Conservation (phyloP, 495 filamentous ascomycete species). For the Neurospora hispaniola region DNA sequence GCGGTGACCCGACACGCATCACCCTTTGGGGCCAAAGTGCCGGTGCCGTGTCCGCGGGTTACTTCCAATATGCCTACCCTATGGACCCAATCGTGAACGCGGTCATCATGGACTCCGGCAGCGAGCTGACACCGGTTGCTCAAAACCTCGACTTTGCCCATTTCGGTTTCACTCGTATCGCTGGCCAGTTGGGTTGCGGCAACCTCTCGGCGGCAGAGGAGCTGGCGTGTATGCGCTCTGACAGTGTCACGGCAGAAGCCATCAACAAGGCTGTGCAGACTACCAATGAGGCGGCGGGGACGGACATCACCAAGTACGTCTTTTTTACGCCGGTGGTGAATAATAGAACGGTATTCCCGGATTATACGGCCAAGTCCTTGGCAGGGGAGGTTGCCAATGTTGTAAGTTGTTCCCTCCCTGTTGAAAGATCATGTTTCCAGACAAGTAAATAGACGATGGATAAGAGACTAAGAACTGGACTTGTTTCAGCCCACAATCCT, state of each 20-base stretch:
- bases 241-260: constrained; percentile 13
- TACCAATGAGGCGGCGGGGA: constrained; percentile 24
- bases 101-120: constrained; percentile 46
- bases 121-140: constrained; percentile 31
- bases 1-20: constrained; percentile 45
- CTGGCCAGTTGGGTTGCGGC: constrained; percentile 23
- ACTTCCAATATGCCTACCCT: constrained; percentile 40
- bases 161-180: constrained; percentile 28
- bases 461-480: not conserved
- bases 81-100: constrained; percentile 35
- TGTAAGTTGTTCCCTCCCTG: constrained; percentile 6
- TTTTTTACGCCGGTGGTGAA: constrained; percentile 18
- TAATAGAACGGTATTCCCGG: constrained; percentile 28
- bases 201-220: constrained; percentile 26
- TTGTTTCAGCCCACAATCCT: constrained; percentile 10
- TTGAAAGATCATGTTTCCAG: not conserved
- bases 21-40: constrained; percentile 46
- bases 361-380: constrained; percentile 22
- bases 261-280: constrained; percentile 24
- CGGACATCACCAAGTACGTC: constrained; percentile 10
- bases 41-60: constrained; percentile 40
- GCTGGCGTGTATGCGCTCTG: constrained; percentile 36
- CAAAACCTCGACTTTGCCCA: constrained; percentile 18
- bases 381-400: constrained; percentile 9
- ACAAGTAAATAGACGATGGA: not conserved